Evolutionary conservation across 495 filamentous ascomycete species (phyloP).

Genomic region (Podospora bellae-mahoneyi): DNA sequence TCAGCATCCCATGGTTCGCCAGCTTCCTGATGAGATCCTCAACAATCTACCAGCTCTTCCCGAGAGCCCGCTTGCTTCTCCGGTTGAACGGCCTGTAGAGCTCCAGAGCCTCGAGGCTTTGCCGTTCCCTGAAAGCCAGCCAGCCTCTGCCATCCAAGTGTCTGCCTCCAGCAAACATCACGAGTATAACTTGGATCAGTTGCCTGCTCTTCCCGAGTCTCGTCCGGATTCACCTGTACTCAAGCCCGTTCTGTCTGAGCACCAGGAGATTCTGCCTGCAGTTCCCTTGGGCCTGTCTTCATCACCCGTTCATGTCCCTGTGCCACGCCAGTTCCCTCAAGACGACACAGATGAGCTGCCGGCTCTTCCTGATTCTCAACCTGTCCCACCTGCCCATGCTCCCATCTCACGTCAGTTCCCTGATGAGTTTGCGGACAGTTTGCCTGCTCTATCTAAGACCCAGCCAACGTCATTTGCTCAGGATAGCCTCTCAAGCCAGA

Average conservation of each 20-base stretch:
- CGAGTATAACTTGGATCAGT: background rate
- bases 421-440: background rate
- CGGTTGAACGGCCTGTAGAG: background rate
- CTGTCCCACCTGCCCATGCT: background rate
- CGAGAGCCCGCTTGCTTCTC: slow-evolving; percentile 5
- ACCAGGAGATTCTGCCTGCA: background rate
- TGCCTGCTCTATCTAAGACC: background rate
- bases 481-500: background rate
- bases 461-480: background rate
- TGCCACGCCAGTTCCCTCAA: background rate
- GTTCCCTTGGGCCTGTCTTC: slow-evolving; percentile 15
- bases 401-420: background rate
- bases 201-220: slow-evolving; percentile 20
- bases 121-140: background rate
- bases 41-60: slow-evolving; percentile 3
- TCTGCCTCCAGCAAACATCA: background rate
- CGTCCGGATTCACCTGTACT: slow-evolving; percentile 12
- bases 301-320: slow-evolving; percentile 6
- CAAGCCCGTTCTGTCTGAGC: background rate
- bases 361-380: background rate
- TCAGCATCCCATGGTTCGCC: background rate
- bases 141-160: background rate
- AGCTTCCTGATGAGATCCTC: background rate
- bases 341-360: background rate
- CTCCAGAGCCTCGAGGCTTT: background rate